Conservation (phyloP, 2,329 filamentous ascomycete genomes). For the Botrytis galanthina region DNA sequence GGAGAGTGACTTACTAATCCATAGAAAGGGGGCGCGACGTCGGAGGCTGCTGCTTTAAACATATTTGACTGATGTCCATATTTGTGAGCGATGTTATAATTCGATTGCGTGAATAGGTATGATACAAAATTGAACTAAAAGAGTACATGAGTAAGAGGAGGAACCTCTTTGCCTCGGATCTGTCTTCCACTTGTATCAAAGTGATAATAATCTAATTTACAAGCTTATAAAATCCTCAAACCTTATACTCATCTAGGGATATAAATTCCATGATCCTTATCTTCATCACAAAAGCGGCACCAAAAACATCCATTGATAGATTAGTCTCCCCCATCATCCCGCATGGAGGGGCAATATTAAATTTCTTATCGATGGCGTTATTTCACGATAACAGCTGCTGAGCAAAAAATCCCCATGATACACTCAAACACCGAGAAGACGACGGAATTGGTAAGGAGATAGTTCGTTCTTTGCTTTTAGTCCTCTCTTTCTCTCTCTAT, state of each 20-base stretch:
- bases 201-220: not conserved
- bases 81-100: not conserved
- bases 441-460: conserved; percentile 1
- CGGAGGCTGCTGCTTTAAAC: not conserved
- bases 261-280: rapidly evolving
- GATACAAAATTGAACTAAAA: too few species aligned
- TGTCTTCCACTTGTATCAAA: not conserved
- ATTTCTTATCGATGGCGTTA: conserved; percentile 22
- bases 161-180: not conserved
- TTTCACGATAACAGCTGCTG: conserved; percentile 4
- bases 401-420: not conserved
- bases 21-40: not conserved
- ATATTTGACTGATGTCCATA: not conserved
- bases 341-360: conserved; percentile 18
- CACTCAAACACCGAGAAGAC: not conserved
- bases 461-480: not conserved
- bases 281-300: not conserved
- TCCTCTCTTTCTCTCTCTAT: not conserved
- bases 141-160: not conserved
- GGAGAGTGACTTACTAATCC: not conserved
- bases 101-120: not conserved
- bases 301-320: rapidly evolving
- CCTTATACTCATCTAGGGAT: not conserved
- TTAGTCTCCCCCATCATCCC: not conserved
- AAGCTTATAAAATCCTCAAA: not conserved